phyloP scores from a whole-genome alignment of 176 grass and related monocot genomes.

The Cymbopogon citratus region DNA sequence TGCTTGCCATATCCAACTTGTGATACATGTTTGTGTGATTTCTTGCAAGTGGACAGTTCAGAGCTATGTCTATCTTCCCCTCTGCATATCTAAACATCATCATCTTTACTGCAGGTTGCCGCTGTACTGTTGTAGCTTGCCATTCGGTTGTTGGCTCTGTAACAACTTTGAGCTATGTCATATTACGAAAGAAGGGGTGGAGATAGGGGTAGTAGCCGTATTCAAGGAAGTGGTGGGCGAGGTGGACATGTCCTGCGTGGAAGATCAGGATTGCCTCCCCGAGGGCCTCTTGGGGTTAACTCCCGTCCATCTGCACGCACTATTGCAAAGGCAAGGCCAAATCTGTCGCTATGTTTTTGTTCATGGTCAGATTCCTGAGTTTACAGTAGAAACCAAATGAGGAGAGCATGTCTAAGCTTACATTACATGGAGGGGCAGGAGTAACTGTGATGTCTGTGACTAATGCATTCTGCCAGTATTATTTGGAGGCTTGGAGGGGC shows the following conservation, averaged over 20 bases:
- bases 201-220: conserved; percentile 46
- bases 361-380: conserved; percentile 56
- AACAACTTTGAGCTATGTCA: conserved; percentile 48
- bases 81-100: background rate
- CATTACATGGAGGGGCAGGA: conserved; percentile 27
- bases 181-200: conserved; percentile 64
- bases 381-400: conserved; percentile 50
- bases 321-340: conserved; percentile 98
- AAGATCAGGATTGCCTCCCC: conserved; percentile 55
- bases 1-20: background rate
- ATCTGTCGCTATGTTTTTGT: conserved; percentile 59
- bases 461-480: conserved; percentile 26
- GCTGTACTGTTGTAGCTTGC: conserved; percentile 5
- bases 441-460: conserved; percentile 5
- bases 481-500: conserved; percentile 18
- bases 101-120: conserved; percentile 34
- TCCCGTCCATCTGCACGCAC: conserved; percentile 62
- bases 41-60: background rate
- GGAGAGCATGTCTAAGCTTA: conserved; percentile 20
- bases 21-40: background rate
- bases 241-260: conserved; percentile 57
- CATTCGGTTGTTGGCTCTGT: conserved; percentile 5
- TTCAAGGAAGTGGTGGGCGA: conserved; percentile 55
- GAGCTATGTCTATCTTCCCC: background rate
- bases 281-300: conserved; percentile 83